Evolutionary conservation across 2,329 filamentous ascomycete species (phyloP).

Genomic region (Colletotrichum sidae): DNA sequence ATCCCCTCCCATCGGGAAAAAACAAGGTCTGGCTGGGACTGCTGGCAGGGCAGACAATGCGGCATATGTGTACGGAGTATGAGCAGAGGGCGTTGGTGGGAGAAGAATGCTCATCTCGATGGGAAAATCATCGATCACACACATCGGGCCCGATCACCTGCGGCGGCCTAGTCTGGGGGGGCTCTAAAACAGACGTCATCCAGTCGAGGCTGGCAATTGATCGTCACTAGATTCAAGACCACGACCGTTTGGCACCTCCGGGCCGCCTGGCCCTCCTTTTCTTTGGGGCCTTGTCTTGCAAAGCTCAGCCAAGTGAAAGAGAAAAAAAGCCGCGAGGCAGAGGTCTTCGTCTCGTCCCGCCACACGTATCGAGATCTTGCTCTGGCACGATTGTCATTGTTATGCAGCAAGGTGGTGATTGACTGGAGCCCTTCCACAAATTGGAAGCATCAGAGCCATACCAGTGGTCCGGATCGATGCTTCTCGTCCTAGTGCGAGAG

Average conservation of each 20-base stretch:
- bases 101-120: slow-evolving; percentile 31
- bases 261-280: slow-evolving; percentile 22
- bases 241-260: not conserved
- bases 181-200: slow-evolving; percentile 34
- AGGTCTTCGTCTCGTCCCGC: slow-evolving; percentile 3
- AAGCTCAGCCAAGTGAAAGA: not conserved
- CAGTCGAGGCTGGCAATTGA: slow-evolving; percentile 30
- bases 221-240: slow-evolving; percentile 28
- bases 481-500: not conserved
- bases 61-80: slow-evolving; percentile 10
- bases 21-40: slow-evolving; percentile 9
- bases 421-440: slow-evolving; percentile 26
- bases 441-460: slow-evolving; percentile 24
- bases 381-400: slow-evolving; percentile 19
- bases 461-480: slow-evolving; percentile 7
- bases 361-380: slow-evolving; percentile 34
- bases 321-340: not conserved
- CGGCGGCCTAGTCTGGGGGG: slow-evolving; percentile 24
- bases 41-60: not conserved
- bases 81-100: slow-evolving; percentile 23
- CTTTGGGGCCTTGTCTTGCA: not conserved
- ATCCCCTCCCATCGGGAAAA: not conserved
- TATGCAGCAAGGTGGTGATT: slow-evolving; percentile 10
- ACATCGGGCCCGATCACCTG: slow-evolving; percentile 33
- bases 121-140: slow-evolving; percentile 32